Evolutionary conservation across 2,329 filamentous ascomycete species (phyloP).

Genomic region (Talaromyces sp.): DNA sequence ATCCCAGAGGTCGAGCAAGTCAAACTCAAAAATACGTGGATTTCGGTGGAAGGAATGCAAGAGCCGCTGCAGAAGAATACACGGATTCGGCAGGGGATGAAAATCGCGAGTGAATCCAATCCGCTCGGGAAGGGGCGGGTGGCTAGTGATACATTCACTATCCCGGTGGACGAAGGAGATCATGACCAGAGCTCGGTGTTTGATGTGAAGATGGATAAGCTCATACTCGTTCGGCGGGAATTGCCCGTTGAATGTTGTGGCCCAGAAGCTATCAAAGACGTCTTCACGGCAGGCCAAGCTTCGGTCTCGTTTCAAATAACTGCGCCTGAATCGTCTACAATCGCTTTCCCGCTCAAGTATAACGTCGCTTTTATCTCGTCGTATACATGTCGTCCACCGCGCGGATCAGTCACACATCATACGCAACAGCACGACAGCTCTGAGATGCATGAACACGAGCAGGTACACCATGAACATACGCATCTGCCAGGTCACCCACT

Average conservation of each 20-base stretch:
- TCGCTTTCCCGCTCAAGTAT: slow-evolving; percentile 42
- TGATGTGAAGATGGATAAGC: slow-evolving; percentile 12
- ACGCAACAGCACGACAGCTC: neutral
- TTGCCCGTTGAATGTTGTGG: slow-evolving; percentile 14
- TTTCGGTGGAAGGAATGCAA: slow-evolving; percentile 39
- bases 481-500: slow-evolving; percentile 37
- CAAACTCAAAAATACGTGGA: slow-evolving; percentile 43
- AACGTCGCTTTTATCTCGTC: slow-evolving; percentile 53
- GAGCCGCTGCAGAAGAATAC: slow-evolving; percentile 21
- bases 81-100: slow-evolving; percentile 42
- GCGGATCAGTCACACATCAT: slow-evolving; percentile 24
- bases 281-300: slow-evolving; percentile 22
- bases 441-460: neutral
- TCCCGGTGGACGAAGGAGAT: slow-evolving; percentile 30
- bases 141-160: slow-evolving; percentile 33
- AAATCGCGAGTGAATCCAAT: slow-evolving; percentile 35
- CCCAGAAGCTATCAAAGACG: slow-evolving; percentile 15
- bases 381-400: slow-evolving; percentile 48
- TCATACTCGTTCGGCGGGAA: neutral
- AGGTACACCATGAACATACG: slow-evolving; percentile 13
- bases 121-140: slow-evolving; percentile 38
- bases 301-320: slow-evolving; percentile 24
- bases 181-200: slow-evolving; percentile 20
- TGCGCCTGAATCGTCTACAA: neutral
- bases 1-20: slow-evolving; percentile 29